A percentile compares a stretch with the other conserved stretches of the same genome.
These are phyloP conservation scores for Symbiodinium pilosum DNA, from an alignment of 73 alveolate species.

Conservation along the genomic window DNA sequence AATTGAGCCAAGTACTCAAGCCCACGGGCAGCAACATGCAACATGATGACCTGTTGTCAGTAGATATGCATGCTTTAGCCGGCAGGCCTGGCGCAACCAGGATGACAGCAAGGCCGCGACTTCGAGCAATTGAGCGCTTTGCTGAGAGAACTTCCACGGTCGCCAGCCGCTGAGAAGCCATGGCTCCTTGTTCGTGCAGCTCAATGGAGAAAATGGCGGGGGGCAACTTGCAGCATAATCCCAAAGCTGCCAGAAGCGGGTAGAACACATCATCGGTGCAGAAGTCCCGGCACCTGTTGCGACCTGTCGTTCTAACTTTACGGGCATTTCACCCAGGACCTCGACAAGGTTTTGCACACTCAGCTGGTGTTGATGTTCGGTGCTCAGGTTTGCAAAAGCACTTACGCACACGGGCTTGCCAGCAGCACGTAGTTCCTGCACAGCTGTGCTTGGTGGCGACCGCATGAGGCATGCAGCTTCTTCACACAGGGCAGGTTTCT, in stretches of 20 bases:
- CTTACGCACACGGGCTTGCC: background rate
- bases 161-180: background rate
- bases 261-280: background rate
- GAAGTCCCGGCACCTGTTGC: background rate
- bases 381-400: background rate
- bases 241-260: slow-evolving; percentile 85
- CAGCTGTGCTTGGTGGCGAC: background rate
- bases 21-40: no score
- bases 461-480: background rate
- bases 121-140: background rate
- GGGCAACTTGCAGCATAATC: slow-evolving; percentile 18
- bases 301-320: slow-evolving; percentile 16
- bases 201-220: slow-evolving; percentile 72
- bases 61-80: no score
- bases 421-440: background rate
- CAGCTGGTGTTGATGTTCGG: background rate
- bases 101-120: background rate
- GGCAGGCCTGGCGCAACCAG: background rate
- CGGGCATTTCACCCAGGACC: background rate
- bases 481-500: background rate
- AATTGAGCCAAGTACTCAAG: no score
- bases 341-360: background rate
- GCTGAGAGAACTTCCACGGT: background rate
- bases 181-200: slow-evolving; percentile 12
- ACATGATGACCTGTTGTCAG: no score